A percentile compares a stretch with the other conserved stretches of the same genome.
phyloP scores from a whole-genome alignment of 805 yeast genomes.

The Kluyveromyces dobzhanskii region DNA sequence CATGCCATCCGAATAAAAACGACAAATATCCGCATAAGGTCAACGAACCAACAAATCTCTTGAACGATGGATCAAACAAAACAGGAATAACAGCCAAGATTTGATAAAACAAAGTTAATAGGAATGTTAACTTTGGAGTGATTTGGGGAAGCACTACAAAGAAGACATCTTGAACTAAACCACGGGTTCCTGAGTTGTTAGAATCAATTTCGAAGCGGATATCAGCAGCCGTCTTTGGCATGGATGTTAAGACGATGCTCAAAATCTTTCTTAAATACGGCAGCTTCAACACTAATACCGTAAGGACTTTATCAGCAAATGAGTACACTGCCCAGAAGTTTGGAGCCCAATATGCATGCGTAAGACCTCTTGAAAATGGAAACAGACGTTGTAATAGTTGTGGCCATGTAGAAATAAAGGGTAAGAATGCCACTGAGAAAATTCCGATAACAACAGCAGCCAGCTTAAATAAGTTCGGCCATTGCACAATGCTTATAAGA shows the following conservation, averaged over 20 bases:
- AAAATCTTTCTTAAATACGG: slow-evolving; percentile 40
- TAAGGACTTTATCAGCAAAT: slow-evolving; percentile 62
- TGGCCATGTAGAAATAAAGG: slow-evolving; percentile 62
- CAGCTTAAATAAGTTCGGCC: slow-evolving; percentile 53
- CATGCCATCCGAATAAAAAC: slow-evolving; percentile 96
- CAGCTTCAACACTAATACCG: slow-evolving; percentile 30
- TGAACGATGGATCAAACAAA: slow-evolving; percentile 61
- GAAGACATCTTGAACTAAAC: slow-evolving; percentile 84
- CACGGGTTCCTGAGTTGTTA: slow-evolving; percentile 56
- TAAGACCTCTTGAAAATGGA: slow-evolving; percentile 90
- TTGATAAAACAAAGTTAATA: slow-evolving; percentile 80
- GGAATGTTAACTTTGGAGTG: slow-evolving; percentile 67
- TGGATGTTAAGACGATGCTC: slow-evolving; percentile 26
- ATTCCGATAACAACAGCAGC: slow-evolving; percentile 55
- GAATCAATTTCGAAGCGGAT: slow-evolving; percentile 25
- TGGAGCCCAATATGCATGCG: slow-evolving; percentile 99
- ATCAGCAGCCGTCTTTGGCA: slow-evolving; percentile 24
- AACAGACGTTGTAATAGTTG: slow-evolving; percentile 64
- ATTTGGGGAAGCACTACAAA: slow-evolving; percentile 77
- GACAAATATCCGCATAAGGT: slow-evolving; percentile 88
- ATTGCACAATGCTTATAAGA: slow-evolving; percentile 34
- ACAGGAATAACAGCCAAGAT: slow-evolving; percentile 65
- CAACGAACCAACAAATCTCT: slow-evolving; percentile 73
- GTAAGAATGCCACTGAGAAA: slow-evolving; percentile 65
- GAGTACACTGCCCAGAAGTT: slow-evolving; percentile 95